Conservation (phyloP, 805 yeast genomes). For the Saccharomycopsis selenospora region DNA sequence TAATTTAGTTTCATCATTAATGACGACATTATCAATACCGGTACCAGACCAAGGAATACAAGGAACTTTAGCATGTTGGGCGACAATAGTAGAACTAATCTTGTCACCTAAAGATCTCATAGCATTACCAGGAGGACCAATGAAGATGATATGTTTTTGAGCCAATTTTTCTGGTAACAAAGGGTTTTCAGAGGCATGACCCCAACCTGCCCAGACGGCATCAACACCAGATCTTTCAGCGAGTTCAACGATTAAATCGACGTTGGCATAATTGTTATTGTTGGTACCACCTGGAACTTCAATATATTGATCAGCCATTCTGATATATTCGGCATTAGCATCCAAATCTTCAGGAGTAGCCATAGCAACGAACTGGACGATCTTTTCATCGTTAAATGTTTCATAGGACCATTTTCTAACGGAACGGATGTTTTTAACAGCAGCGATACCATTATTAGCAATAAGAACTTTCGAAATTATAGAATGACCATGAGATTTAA, state of each 20-base stretch:
- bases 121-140: slow-evolving; percentile 99
- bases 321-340: slow-evolving; percentile 94
- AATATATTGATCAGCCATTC: slow-evolving; percentile 98
- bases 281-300: slow-evolving; percentile 99
- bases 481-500: slow-evolving; percentile 86
- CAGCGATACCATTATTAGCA: slow-evolving; percentile 99
- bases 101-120: slow-evolving; percentile 99
- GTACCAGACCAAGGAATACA: slow-evolving; percentile 99
- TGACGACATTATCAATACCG: slow-evolving; percentile 75
- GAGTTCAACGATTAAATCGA: slow-evolving; percentile 90
- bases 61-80: slow-evolving; percentile 97
- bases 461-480: slow-evolving; percentile 82
- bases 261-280: slow-evolving; percentile 97
- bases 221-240: slow-evolving; percentile 96
- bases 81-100: slow-evolving; percentile 95
- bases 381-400: slow-evolving; percentile 93
- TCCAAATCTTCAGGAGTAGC: slow-evolving; percentile 99
- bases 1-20: slow-evolving; percentile 63
- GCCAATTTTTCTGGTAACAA: slow-evolving; percentile 88
- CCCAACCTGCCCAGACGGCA: slow-evolving; percentile 99
- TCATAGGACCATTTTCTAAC: slow-evolving; percentile 99
- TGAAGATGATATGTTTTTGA: slow-evolving; percentile 80
- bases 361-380: slow-evolving; percentile 94
- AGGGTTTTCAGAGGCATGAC: slow-evolving; percentile 99
- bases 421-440: slow-evolving; percentile 95